A percentile compares a stretch with the other conserved stretches of the same genome.
phyloP scores from a whole-genome alignment of 495 filamentous ascomycete species.

The Xylaria scruposa region DNA sequence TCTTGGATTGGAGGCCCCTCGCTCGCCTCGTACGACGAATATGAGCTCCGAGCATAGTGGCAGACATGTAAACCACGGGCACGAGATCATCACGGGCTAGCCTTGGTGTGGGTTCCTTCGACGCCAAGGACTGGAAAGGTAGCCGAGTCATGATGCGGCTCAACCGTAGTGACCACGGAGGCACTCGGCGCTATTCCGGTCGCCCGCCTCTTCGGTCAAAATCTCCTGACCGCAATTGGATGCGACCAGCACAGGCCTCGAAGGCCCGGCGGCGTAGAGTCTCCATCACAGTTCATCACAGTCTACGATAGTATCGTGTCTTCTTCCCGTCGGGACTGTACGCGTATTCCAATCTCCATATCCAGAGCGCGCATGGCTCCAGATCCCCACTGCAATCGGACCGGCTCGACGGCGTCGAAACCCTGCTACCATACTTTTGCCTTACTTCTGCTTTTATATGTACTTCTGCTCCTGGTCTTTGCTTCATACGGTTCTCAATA shows the following conservation, averaged over 20 bases:
- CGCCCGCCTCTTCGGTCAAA: conserved; percentile 20
- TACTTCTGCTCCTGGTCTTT: too few relatives aligned
- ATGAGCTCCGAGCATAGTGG: not conserved
- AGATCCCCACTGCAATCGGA: conserved; percentile 28
- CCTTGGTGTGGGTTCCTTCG: not conserved
- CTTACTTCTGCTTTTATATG: not conserved
- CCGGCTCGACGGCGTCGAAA: conserved; percentile 18
- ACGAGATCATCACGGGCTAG: not conserved
- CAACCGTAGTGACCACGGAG: conserved; percentile 22
- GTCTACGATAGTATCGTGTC: not conserved
- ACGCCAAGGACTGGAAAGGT: not conserved
- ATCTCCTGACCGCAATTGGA: conserved; percentile 18
- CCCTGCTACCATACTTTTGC: not conserved
- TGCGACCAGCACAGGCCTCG: not conserved
- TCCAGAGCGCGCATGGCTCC: not conserved
- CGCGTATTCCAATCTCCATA: conserved; percentile 12
- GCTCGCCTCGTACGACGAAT: not conserved
- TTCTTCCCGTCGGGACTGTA: not conserved
- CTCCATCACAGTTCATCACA: not conserved
- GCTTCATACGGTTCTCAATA: not conserved
- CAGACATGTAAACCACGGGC: not conserved
- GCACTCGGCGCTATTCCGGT: conserved; percentile 27
- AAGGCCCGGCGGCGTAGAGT: conserved; percentile 8
- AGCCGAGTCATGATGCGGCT: conserved; percentile 28
- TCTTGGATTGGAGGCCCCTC: not conserved